Evolutionary conservation across 202 grass and related monocot genomes (phyloP), one percentile per base, ranked within the genome.

Genomic region (Saccharum hybrid): DNA sequence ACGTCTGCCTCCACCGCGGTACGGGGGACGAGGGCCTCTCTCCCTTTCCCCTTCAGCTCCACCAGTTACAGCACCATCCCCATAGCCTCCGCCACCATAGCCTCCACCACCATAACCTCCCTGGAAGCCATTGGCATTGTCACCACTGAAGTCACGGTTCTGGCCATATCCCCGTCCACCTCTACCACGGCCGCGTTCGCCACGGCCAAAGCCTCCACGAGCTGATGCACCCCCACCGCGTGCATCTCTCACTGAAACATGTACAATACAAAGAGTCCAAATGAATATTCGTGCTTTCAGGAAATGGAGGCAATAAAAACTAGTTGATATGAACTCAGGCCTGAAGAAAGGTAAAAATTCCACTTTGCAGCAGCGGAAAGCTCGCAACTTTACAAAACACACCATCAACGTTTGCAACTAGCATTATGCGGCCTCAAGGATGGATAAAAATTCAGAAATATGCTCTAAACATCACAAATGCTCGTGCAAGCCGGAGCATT

Each of bases 91-190:
- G 0, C 88, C 82, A 15, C 80, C 86, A 81, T 91, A 89, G 33
- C 84, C 89, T 64, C 93, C 87, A 82, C 88, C 85, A n/a, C 80
- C 88, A 81, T 91, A 89, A 33, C 84, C 89, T 64, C 93, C 85
- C 46, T 86, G 80, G 46, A 83, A 87, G 9, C 72, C 87, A 87
- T 92, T 88, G 14, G 40, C 28, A 33, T 84, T 88, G 4, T 85
- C 89, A 28, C 82, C 79, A 10, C 85, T 88, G 12, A 89, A 92
- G 33, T 91, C 90, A n/a, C 83, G 90, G 80, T 79, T 82, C 75
- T 86, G 88, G 11, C 89, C 85, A 28, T 82, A 89, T 5, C 87
- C 87, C 66, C 91, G 28, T 22, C 87, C 88, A 7, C 94, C 82
- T 74, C 90, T 93, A 63, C 91, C 88, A 31, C 90, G 90, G 16